Evolutionary conservation across 805 yeast genomes (phyloP).

Genomic region (Candida sphagnicola): DNA sequence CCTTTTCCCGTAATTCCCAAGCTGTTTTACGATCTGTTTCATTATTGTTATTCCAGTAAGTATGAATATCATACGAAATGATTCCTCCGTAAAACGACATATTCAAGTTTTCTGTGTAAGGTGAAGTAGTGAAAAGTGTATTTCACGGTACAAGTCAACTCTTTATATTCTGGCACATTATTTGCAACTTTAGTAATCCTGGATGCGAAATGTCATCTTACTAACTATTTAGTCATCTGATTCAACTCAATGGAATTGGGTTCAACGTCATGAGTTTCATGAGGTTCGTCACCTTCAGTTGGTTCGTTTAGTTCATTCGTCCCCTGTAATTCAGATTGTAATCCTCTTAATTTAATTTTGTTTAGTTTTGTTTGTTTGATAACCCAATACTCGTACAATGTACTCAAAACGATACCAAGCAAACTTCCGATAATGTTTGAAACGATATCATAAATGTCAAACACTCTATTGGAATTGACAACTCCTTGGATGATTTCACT

Average conservation of each 20-base stretch:
- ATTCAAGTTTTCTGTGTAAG: no score
- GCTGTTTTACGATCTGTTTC: conserved; percentile 32
- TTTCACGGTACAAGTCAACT: no score
- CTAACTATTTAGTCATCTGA: no score
- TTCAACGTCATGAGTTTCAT: no score
- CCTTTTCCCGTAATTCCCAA: conserved; percentile 32
- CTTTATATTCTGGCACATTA: no score
- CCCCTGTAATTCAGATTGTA: not conserved
- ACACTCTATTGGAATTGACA: conserved; percentile 43
- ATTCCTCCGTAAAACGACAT: conserved; percentile 17
- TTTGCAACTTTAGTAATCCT: no score
- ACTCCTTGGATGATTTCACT: conserved; percentile 51
- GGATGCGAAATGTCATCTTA: no score
- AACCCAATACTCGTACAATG: conserved; percentile 3
- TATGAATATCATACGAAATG: conserved; percentile 51
- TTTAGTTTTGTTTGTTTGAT: conserved; percentile 2
- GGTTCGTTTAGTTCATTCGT: no score
- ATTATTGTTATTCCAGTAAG: conserved; percentile 43
- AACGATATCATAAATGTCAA: conserved; percentile 47
- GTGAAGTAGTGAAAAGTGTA: no score
- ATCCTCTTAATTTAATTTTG: not conserved
- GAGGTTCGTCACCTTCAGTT: no score
- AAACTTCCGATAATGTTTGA: conserved; percentile 30
- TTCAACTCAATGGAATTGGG: no score
- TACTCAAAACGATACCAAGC: conserved; percentile 18